Base-by-base conservation (phyloP, 306 rosid species). In the Potentilla sterilis region DNA sequence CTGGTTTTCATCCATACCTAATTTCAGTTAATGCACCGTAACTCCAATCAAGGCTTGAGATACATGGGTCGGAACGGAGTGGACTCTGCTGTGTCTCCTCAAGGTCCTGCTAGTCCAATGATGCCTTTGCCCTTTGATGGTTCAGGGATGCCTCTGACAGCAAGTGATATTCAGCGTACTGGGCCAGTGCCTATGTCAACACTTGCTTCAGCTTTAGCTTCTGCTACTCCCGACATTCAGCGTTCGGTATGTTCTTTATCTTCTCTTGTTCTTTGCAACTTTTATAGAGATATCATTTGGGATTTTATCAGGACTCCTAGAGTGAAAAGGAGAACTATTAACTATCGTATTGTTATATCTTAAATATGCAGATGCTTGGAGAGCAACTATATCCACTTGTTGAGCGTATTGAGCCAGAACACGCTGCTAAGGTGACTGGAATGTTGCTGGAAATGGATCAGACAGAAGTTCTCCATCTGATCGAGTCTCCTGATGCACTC, bases 381-480 rank as follows among this genome's bases (percentile, higher is more conserved):
- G 98, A 91, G 74, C 92, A 92, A 52, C 70, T 94, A 40, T 94
- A 87, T 86, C 98, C 98, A 2, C 93, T 92, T 0, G 98, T 94
- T 66, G 88, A 87, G 24, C 89, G 81, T 5, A 85, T 94, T 59
- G 88, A 92, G 55, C 85, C 83, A 14, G 83, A 77, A 22, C 78
- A 83, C 51, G 74, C 96, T 0, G 91, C 94, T 13, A 94, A 92
- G 89, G 96, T 94, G 73, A 94, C 97, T 0, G 96, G 98, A 69
- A 90, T 92, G 97, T 68, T 90, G 81, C 88, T 94, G 77, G 98
- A 94, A 84, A 94, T 94, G 98, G 98, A 94, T 67, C 97, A 87
- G 72, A 83, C 98, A 0, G 98, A 94, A 86, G 98, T 94, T 44
- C 88, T 94, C 62, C 97, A 94, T 86, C 97, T 91, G 73, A 87